These are phyloP conservation scores for Dimargaris verticillata DNA, from an alignment of 192 early-diverging fungal genomes.

Conservation along the genomic window DNA sequence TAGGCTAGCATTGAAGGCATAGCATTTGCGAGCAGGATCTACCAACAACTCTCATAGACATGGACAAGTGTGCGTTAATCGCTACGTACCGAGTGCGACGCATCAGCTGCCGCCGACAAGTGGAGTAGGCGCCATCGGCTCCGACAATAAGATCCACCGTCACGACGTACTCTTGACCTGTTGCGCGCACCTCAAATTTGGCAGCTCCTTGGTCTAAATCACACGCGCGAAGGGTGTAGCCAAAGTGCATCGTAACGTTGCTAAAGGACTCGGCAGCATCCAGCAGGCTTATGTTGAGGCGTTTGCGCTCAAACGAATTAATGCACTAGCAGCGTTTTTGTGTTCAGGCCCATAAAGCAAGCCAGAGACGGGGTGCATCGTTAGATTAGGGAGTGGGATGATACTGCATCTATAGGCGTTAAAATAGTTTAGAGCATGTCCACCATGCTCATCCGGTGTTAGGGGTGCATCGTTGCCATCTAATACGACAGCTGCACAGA, in stretches of 20 bases:
- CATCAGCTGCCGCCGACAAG: slow-evolving; percentile 68
- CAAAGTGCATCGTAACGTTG: slow-evolving; percentile 62
- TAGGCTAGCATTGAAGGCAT: too few species aligned
- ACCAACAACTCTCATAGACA: too few species aligned
- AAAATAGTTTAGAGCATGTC: slow-evolving; percentile 11
- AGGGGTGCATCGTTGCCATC: too few species aligned
- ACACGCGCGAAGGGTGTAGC: slow-evolving; percentile 43
- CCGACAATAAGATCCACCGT: slow-evolving; percentile 69
- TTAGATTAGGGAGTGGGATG: too few species aligned
- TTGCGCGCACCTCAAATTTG: slow-evolving; percentile 15
- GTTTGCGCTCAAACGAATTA: slow-evolving; percentile 80
- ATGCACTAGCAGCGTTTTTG: slow-evolving; percentile 40
- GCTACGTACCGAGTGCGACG: slow-evolving; percentile 44
- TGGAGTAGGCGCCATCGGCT: slow-evolving; percentile 77
- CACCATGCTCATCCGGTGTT: too few species aligned
- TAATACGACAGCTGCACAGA: neutral
- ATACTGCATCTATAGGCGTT: neutral
- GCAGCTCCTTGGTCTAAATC: slow-evolving; percentile 54
- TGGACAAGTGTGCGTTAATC: too few species aligned
- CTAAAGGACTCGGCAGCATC: slow-evolving; percentile 43
- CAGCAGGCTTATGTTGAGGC: slow-evolving; percentile 67
- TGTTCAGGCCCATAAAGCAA: neutral
- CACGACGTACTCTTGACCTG: slow-evolving; percentile 23
- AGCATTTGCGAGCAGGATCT: too few species aligned
- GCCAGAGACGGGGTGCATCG: too few species aligned